phyloP scores from a whole-genome alignment of 495 filamentous ascomycete genomes.

The Neurospora hispaniola region DNA sequence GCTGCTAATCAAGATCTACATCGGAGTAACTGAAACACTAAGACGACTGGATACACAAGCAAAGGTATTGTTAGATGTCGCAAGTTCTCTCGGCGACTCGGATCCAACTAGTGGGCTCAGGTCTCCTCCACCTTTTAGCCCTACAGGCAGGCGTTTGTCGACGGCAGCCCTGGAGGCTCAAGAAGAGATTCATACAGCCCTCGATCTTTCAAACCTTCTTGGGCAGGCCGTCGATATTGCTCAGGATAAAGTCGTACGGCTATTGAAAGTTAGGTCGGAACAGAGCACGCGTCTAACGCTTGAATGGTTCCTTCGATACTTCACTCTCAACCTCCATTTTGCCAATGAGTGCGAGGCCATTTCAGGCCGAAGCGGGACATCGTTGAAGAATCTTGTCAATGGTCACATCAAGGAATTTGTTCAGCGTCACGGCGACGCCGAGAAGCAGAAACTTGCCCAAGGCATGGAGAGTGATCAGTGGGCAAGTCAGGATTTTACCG shows the following conservation, averaged over 20 bases:
- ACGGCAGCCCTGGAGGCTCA: slow-evolving; percentile 39
- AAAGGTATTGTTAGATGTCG: slow-evolving; percentile 92
- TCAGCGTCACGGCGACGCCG: slow-evolving; percentile 57
- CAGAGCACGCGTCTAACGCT: slow-evolving; percentile 63
- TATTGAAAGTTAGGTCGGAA: slow-evolving; percentile 84
- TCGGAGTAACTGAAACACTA: slow-evolving; percentile 75
- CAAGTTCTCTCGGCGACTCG: slow-evolving; percentile 55
- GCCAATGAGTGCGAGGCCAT: slow-evolving; percentile 96
- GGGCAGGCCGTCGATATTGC: slow-evolving; percentile 89
- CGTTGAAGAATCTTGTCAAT: slow-evolving; percentile 80
- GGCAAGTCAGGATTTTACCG: slow-evolving; percentile 77
- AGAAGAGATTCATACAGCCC: slow-evolving; percentile 70
- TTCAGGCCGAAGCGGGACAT: slow-evolving; percentile 73
- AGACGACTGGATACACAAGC: slow-evolving; percentile 79
- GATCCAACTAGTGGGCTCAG: slow-evolving; percentile 22
- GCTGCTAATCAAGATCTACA: slow-evolving; percentile 75
- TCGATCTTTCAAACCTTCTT: slow-evolving; percentile 91
- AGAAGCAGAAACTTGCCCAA: slow-evolving; percentile 69
- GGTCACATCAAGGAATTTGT: slow-evolving; percentile 89
- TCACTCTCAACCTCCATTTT: slow-evolving; percentile 86
- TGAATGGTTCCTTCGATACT: slow-evolving; percentile 79
- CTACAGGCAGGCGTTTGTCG: slow-evolving; percentile 23
- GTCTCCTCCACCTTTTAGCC: slow-evolving; percentile 41
- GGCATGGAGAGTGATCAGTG: slow-evolving; percentile 85
- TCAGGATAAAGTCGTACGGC: slow-evolving; percentile 82